Percentiles rank a stretch among this genome's conserved stretches.
These are phyloP conservation scores for Kluyveromyces wickerhamii DNA, from an alignment of 805 yeast genomes.

Conservation along the genomic window DNA sequence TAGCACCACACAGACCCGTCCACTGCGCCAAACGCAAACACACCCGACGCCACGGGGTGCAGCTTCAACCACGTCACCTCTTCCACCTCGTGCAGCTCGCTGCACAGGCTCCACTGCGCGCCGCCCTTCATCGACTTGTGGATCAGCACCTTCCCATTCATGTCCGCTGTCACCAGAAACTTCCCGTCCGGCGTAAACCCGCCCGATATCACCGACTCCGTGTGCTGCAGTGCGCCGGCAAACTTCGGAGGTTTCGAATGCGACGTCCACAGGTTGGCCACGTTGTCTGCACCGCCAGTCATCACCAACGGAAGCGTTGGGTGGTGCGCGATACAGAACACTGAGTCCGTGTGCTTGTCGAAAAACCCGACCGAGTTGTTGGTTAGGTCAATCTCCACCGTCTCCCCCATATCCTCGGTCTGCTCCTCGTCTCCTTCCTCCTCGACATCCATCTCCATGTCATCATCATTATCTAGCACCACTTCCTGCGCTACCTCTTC, in stretches of 20 bases:
- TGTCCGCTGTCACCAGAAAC: constrained; percentile 81
- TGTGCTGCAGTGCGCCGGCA: constrained; percentile 67
- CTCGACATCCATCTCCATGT: constrained; percentile 33
- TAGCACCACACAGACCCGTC: constrained; percentile 96
- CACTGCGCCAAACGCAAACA: constrained; percentile 85
- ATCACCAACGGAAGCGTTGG: constrained; percentile 78
- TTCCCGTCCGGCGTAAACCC: constrained; percentile 80
- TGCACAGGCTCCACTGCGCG: constrained; percentile 68
- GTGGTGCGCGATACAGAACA: constrained; percentile 74
- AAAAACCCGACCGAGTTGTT: constrained; percentile 87
- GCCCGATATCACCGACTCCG: constrained; percentile 80
- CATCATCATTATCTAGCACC: constrained; percentile 27
- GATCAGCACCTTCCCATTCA: constrained; percentile 80
- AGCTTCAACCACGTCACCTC: constrained; percentile 78
- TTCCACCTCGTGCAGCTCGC: constrained; percentile 75
- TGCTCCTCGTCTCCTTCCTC: constrained; percentile 28
- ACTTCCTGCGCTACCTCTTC: constrained; percentile 40
- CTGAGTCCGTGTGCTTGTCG: constrained; percentile 83
- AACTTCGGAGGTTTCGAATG: constrained; percentile 77
- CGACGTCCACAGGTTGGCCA: constrained; percentile 87
- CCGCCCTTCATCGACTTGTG: constrained; percentile 69
- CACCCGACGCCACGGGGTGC: constrained; percentile 64
- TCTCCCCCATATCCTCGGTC: constrained; percentile 34
- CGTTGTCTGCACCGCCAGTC: constrained; percentile 94
- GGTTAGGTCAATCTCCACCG: constrained; percentile 73